phyloP scores from a whole-genome alignment of 2,329 filamentous ascomycete species.

The Colletotrichum sp. region DNA sequence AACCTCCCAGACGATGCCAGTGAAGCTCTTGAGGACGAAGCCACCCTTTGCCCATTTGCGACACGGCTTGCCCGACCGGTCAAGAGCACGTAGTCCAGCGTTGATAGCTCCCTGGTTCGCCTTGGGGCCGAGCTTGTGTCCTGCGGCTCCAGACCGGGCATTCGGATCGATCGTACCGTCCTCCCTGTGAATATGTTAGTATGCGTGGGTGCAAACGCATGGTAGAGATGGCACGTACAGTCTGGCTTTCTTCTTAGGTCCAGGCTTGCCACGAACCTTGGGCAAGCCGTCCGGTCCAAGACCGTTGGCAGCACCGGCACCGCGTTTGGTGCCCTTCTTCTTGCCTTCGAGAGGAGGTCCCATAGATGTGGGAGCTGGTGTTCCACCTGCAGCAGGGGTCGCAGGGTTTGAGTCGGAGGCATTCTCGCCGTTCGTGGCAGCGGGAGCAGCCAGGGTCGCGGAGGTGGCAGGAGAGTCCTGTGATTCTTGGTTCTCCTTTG shows the following conservation, averaged over 20 bases:
- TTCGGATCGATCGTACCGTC: conserved; percentile 67
- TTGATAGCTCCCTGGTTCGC: conserved; percentile 98
- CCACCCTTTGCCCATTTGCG: conserved; percentile 87
- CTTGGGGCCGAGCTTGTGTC: conserved; percentile 91
- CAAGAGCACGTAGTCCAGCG: conserved; percentile 90
- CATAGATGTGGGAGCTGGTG: conserved; percentile 62
- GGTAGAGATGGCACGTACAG: conserved; percentile 67
- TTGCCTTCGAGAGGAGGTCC: conserved; percentile 68
- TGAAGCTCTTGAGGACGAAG: conserved; percentile 90
- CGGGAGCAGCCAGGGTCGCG: conserved; percentile 40
- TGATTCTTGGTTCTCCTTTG: conserved; percentile 37
- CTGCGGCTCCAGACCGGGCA: conserved; percentile 49
- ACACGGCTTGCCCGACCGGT: conserved; percentile 89
- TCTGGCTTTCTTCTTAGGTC: conserved; percentile 94
- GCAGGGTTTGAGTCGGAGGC: conserved; percentile 64
- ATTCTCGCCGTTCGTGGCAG: conserved; percentile 57
- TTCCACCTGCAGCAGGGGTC: conserved; percentile 62
- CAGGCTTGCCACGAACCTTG: conserved; percentile 85
- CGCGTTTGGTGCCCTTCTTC: conserved; percentile 78
- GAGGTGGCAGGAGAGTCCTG: conserved; percentile 52
- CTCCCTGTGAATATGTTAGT: conserved; percentile 48
- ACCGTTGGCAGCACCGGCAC: conserved; percentile 69
- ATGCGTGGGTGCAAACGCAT: not conserved
- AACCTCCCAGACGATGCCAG: conserved; percentile 82
- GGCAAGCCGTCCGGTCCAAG: conserved; percentile 62